These are phyloP conservation scores for Morella rubra DNA, from an alignment of 306 rosid species.

Conservation along the genomic window DNA sequence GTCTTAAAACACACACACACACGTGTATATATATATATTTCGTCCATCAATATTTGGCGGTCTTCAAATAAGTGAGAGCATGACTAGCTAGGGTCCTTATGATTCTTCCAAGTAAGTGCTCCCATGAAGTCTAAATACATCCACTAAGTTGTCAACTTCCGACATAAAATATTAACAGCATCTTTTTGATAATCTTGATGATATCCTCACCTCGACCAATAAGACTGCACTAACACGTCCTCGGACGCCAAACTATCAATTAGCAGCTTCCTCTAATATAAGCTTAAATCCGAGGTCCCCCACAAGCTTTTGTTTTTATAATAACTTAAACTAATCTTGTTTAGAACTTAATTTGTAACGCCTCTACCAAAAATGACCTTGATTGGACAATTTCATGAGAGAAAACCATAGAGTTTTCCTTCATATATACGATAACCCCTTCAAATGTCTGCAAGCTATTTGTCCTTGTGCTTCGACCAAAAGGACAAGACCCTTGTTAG, in stretches of 20 bases:
- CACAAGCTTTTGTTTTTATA: slow-evolving; percentile 32
- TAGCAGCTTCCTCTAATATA: slow-evolving; percentile 26
- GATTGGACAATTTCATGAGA: neutral
- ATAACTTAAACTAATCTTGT: neutral
- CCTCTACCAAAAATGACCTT: slow-evolving; percentile 5
- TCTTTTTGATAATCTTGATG: slow-evolving; percentile 31
- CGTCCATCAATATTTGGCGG: slow-evolving; percentile 17
- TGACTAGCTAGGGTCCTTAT: neutral
- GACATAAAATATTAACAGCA: slow-evolving; percentile 13
- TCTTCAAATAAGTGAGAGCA: slow-evolving; percentile 32
- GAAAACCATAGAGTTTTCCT: neutral
- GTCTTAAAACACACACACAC: too few relatives aligned
- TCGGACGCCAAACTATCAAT: slow-evolving; percentile 39
- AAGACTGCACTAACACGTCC: slow-evolving; percentile 12
- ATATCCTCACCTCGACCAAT: slow-evolving; percentile 29
- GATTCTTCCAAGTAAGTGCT: slow-evolving; percentile 20
- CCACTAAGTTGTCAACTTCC: slow-evolving; percentile 36
- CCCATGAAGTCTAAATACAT: slow-evolving; percentile 14
- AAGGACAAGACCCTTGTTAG: slow-evolving; percentile 9
- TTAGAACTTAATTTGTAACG: neutral
- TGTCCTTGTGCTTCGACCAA: slow-evolving; percentile 1
- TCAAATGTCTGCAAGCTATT: slow-evolving; percentile 8
- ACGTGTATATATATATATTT: too few relatives aligned
- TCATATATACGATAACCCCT: neutral
- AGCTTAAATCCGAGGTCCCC: slow-evolving; percentile 44